Conservation (phyloP, 1,284 basidiomycete species). For the Violaceomyces palustris region DNA sequence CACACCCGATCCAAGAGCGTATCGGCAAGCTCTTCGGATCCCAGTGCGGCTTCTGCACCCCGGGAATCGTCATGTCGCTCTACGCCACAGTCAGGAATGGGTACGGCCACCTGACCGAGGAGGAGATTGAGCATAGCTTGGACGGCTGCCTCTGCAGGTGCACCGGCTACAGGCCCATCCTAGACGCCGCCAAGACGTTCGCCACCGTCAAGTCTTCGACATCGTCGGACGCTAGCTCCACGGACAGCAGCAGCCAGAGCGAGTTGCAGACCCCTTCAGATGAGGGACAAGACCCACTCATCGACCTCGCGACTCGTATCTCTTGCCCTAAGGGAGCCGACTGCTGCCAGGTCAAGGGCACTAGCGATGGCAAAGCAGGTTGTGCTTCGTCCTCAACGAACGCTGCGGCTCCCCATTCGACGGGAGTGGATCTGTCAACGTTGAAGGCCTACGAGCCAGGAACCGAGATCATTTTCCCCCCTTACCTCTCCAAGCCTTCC, state of each 20-base stretch:
- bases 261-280: slow-evolving; percentile 22
- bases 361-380: slow-evolving; percentile 14
- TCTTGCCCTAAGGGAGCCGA: slow-evolving; percentile 33
- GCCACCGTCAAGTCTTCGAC: slow-evolving; percentile 24
- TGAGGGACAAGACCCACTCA: slow-evolving; percentile 7
- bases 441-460: slow-evolving; percentile 47
- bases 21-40: slow-evolving; percentile 50
- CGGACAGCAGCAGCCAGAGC: slow-evolving; percentile 9
- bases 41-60: slow-evolving; percentile 52
- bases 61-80: slow-evolving; percentile 53
- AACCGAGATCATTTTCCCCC: slow-evolving; percentile 53
- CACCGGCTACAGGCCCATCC: slow-evolving; percentile 40
- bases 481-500: slow-evolving; percentile 39
- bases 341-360: slow-evolving; percentile 36
- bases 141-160: slow-evolving; percentile 54
- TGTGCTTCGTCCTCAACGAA: not conserved
- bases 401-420: slow-evolving; percentile 13
- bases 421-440: slow-evolving; percentile 14
- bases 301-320: slow-evolving; percentile 10
- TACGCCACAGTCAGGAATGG: slow-evolving; percentile 52
- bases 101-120: slow-evolving; percentile 39
- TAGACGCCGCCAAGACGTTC: slow-evolving; percentile 44
- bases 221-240: not conserved
- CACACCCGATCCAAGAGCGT: slow-evolving; percentile 53
- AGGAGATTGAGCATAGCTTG: slow-evolving; percentile 50